Evolutionary conservation across 129 eudicot genomes (phyloP).

Genomic region (Apium graveolens): DNA sequence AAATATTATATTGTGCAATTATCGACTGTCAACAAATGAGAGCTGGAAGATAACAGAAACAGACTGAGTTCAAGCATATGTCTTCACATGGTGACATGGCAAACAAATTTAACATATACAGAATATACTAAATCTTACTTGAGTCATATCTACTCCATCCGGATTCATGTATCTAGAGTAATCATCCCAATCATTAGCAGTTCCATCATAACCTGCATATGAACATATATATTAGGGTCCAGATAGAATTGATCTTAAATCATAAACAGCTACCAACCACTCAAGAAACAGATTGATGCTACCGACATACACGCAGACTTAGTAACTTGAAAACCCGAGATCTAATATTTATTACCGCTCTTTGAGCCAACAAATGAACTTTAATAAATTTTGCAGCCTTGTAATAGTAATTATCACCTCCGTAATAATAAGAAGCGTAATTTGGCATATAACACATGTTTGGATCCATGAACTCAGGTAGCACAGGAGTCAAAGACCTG

Average conservation of each 20-base stretch:
- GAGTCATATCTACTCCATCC: slow-evolving; percentile 68
- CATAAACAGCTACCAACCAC: background rate
- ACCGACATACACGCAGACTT: too few relatives aligned
- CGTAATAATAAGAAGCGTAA: slow-evolving; percentile 60
- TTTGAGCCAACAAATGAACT: too few relatives aligned
- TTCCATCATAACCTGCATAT: slow-evolving; percentile 45
- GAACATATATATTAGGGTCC: background rate
- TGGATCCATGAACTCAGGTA: slow-evolving; percentile 53
- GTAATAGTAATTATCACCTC: slow-evolving; percentile 20
- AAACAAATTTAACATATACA: background rate
- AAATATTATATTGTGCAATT: background rate
- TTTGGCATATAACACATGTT: slow-evolving; percentile 43
- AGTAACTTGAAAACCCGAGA: too few relatives aligned
- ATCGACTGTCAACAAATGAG: background rate
- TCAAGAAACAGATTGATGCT: too few relatives aligned
- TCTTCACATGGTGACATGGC: background rate
- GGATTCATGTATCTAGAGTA: slow-evolving; percentile 43
- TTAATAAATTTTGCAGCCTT: too few relatives aligned
- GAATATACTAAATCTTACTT: slow-evolving; percentile 27
- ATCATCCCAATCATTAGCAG: slow-evolving; percentile 64
- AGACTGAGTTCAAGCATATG: background rate
- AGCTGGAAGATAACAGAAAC: background rate
- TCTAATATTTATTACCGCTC: too few relatives aligned
- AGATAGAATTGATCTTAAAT: background rate
- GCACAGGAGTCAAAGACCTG: slow-evolving; percentile 42